Evolutionary conservation across 2,329 filamentous ascomycete species (phyloP).

Genomic region (Acarospora socialis): DNA sequence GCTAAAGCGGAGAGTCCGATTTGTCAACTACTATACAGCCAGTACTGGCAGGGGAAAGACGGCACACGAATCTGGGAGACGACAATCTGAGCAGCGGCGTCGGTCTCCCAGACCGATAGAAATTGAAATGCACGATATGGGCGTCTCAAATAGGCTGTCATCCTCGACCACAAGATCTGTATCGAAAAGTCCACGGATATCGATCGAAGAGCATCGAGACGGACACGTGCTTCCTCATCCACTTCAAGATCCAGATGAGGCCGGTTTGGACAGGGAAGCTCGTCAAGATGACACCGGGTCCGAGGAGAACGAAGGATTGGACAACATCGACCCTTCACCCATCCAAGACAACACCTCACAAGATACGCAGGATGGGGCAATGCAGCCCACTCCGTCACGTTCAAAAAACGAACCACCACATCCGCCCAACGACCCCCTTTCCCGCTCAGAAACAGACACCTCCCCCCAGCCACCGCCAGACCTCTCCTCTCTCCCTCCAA

Average conservation of each 20-base stretch:
- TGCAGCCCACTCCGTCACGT: no score
- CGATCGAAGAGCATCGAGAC: slow-evolving; percentile 32
- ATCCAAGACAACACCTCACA: neutral
- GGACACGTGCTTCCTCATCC: slow-evolving; percentile 20
- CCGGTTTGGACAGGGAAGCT: no score
- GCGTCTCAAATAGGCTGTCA: neutral
- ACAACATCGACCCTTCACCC: slow-evolving; percentile 2
- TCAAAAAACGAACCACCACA: slow-evolving; percentile 3
- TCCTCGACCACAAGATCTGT: neutral
- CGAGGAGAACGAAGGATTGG: no score
- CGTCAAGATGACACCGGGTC: no score
- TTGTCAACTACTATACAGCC: slow-evolving; percentile 84
- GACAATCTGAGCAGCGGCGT: no score
- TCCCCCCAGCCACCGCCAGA: slow-evolving; percentile 2
- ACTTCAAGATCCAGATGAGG: slow-evolving; percentile 16
- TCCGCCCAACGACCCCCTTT: neutral
- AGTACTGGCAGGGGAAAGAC: slow-evolving; percentile 57
- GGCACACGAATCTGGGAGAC: slow-evolving; percentile 15
- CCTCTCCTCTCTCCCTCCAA: slow-evolving; percentile 26
- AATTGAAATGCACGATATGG: slow-evolving; percentile 14
- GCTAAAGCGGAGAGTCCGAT: slow-evolving; percentile 43
- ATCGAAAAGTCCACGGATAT: slow-evolving; percentile 28
- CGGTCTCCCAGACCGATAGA: slow-evolving; percentile 3
- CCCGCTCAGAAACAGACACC: slow-evolving; percentile 6
- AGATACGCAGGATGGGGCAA: no score